Conservation (phyloP, 495 filamentous ascomycete species). For the Pseudomonodictys pantanalensis region DNA sequence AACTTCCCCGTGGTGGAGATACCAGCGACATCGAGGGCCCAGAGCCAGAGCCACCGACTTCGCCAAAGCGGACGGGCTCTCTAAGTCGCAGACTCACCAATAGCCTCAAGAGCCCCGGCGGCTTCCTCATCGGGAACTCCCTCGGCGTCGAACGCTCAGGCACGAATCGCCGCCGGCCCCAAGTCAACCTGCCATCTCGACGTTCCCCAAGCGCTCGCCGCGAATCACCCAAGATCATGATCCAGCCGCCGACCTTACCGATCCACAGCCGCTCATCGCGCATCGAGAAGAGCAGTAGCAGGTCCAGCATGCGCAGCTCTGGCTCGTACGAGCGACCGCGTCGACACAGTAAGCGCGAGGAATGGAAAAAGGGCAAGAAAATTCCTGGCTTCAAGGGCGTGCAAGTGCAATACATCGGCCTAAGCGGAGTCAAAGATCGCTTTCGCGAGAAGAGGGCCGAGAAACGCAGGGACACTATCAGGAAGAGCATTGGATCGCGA, state of each 20-base stretch:
- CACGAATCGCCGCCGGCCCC: slow-evolving; percentile 51
- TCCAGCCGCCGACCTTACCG: slow-evolving; percentile 20
- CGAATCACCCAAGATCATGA: slow-evolving; percentile 27
- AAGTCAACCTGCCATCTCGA: slow-evolving; percentile 50
- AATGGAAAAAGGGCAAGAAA: slow-evolving; percentile 38
- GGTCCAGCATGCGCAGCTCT: slow-evolving; percentile 30
- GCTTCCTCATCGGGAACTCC: slow-evolving; percentile 49
- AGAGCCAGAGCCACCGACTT: slow-evolving; percentile 23
- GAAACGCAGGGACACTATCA: slow-evolving; percentile 61
- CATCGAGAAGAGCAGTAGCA: slow-evolving; percentile 11
- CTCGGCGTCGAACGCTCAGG: slow-evolving; percentile 46
- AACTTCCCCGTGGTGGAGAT: slow-evolving; percentile 40
- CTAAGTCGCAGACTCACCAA: slow-evolving; percentile 32
- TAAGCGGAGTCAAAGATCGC: slow-evolving; percentile 52
- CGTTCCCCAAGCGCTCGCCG: neutral
- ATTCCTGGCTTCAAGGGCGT: slow-evolving; percentile 46
- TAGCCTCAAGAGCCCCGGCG: slow-evolving; percentile 31
- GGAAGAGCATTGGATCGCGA: slow-evolving; percentile 59
- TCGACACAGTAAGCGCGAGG: neutral
- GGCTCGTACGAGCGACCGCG: slow-evolving; percentile 36
- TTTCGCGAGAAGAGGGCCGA: slow-evolving; percentile 60
- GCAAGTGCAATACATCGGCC: slow-evolving; percentile 53
- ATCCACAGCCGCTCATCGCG: slow-evolving; percentile 1
- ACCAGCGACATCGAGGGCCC: slow-evolving; percentile 36
- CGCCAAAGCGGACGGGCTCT: slow-evolving; percentile 7